These are phyloP conservation scores for Stephania japonica DNA, from an alignment of 164 flowering plant genomes.

Conservation along the genomic window DNA sequence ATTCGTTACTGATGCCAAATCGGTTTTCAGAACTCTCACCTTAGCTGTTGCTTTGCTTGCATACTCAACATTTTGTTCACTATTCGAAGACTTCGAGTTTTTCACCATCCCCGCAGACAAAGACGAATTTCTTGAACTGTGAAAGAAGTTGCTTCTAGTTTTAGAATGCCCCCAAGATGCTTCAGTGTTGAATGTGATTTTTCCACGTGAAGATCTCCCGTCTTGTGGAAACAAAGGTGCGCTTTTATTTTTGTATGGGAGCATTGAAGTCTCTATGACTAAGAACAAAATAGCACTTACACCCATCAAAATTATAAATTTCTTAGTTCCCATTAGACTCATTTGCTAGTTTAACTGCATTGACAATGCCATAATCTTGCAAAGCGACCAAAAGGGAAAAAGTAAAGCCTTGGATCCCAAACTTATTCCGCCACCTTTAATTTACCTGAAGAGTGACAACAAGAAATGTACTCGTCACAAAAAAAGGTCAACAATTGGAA, in stretches of 20 bases:
- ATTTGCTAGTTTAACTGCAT: slow-evolving; percentile 20
- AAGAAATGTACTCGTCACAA: not conserved
- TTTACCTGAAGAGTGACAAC: slow-evolving; percentile 4
- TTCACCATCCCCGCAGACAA: slow-evolving; percentile 12
- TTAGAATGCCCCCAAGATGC: slow-evolving; percentile 13
- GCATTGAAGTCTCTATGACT: slow-evolving; percentile 35
- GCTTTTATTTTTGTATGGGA: slow-evolving; percentile 35
- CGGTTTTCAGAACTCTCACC: slow-evolving; percentile 8
- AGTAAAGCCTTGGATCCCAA: slow-evolving; percentile 1
- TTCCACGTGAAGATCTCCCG: slow-evolving; percentile 10
- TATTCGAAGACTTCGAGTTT: slow-evolving; percentile 4
- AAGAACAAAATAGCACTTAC: slow-evolving; percentile 27
- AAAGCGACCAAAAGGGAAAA: not conserved
- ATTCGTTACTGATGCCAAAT: slow-evolving; percentile 13
- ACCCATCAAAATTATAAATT: slow-evolving; percentile 39
- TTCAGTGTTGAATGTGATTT: not conserved
- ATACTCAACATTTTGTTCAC: slow-evolving; percentile 10
- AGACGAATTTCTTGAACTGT: slow-evolving; percentile 2
- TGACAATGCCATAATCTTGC: slow-evolving; percentile 22
- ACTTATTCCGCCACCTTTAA: not conserved
- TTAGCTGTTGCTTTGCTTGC: slow-evolving; percentile 9
- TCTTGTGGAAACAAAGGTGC: slow-evolving; percentile 11
- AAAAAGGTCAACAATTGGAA: not conserved
- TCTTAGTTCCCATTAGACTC: slow-evolving; percentile 33
- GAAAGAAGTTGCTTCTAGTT: not conserved